Percentiles rank a stretch among this genome's conserved stretches.
Conservation (phyloP, 352 stramenopile species). For the Phytophthora nicotianae region DNA sequence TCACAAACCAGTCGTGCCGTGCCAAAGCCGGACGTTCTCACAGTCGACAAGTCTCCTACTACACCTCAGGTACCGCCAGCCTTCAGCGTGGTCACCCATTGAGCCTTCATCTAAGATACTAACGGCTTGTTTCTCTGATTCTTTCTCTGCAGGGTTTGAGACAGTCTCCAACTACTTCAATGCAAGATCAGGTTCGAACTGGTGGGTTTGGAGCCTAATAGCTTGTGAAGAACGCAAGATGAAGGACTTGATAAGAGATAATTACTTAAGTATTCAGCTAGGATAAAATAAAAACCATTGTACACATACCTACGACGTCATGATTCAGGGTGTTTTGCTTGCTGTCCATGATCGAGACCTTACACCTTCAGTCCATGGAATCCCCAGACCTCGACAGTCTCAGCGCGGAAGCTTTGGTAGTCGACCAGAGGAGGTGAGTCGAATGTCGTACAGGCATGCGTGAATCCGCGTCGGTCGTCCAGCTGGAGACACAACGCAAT, state of each 20-base stretch:
- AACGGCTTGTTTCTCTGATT: conserved; percentile 15
- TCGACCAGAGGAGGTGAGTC: conserved; percentile 59
- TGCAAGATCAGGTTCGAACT: conserved; percentile 20
- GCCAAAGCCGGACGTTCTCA: conserved; percentile 40
- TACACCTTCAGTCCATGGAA: conserved; percentile 75
- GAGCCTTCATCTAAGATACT: conserved; percentile 2
- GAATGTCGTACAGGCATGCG: conserved; percentile 66
- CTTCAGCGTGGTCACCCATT: neutral
- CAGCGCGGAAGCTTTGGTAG: conserved; percentile 59
- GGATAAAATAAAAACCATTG: conserved; percentile 33
- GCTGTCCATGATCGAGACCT: conserved; percentile 3
- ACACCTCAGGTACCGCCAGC: conserved; percentile 6
- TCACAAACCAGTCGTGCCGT: neutral
- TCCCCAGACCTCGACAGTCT: conserved; percentile 73
- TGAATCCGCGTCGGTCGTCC: conserved; percentile 76
- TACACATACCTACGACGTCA: conserved; percentile 36
- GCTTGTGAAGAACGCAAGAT: conserved; percentile 1
- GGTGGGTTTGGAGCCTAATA: conserved; percentile 23
- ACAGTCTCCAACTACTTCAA: conserved; percentile 11
- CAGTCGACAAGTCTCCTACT: conserved; percentile 19
- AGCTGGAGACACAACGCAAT: conserved; percentile 75
- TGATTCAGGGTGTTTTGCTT: conserved; percentile 16
- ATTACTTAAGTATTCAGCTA: conserved; percentile 25
- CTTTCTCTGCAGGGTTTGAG: conserved; percentile 2
- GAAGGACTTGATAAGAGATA: conserved; percentile 2